Conservation (phyloP, 345 rosid genomes). For the Bruguiera parviflora region DNA sequence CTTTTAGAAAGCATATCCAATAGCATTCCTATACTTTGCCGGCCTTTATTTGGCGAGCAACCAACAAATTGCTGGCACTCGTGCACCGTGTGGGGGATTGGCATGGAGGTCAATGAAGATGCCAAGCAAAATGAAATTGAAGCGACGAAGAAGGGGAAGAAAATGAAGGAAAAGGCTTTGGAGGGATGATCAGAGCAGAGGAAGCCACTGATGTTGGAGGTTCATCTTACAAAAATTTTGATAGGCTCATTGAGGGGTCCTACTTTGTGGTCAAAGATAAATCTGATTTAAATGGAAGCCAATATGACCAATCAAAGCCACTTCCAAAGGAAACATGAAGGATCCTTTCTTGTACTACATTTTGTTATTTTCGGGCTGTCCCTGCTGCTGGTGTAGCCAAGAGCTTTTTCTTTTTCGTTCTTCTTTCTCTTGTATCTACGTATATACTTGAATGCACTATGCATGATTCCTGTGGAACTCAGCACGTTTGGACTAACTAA, state of each 20-base stretch:
- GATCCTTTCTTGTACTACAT: no score
- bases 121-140: conserved; percentile 24
- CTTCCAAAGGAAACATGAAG: no score
- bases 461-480: no score
- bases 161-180: conserved; percentile 22
- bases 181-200: conserved; percentile 29
- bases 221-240: conserved; percentile 16
- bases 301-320: no score
- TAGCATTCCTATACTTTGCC: conserved; percentile 29
- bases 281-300: no score
- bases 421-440: no score
- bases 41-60: conserved; percentile 41
- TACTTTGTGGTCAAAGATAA: neutral
- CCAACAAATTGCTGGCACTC: conserved; percentile 28
- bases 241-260: conserved; percentile 19
- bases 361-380: no score
- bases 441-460: no score
- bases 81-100: conserved; percentile 26
- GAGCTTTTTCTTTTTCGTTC: no score
- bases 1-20: conserved; percentile 18
- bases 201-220: conserved; percentile 27
- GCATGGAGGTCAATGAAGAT: conserved; percentile 26
- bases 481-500: no score
- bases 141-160: conserved; percentile 19
- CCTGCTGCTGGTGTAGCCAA: no score